Evolutionary conservation across 1,284 basidiomycete species (phyloP).

Genomic region (Puccinia novopanici): DNA sequence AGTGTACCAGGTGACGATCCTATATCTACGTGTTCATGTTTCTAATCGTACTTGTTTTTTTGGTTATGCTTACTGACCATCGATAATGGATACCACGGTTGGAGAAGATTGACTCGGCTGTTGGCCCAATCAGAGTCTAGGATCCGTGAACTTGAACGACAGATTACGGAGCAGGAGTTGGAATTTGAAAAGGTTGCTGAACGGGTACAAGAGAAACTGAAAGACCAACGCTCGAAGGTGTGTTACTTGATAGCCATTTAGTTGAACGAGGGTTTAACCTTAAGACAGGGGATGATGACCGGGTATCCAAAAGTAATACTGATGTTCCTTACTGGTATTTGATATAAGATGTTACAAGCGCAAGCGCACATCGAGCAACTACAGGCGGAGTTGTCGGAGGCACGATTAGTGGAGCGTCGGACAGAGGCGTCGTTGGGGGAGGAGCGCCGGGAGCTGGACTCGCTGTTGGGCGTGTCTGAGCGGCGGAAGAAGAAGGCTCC

Average conservation of each 20-base stretch:
- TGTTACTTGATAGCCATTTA: neutral
- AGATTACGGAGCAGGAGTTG: constrained; percentile 37
- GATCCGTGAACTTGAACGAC: constrained; percentile 25
- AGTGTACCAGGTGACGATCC: constrained; percentile 32
- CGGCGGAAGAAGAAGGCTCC: constrained; percentile 5
- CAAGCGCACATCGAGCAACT: constrained; percentile 27
- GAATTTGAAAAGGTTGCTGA: constrained; percentile 49
- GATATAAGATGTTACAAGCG: constrained; percentile 27
- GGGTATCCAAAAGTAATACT: neutral
- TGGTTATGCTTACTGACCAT: neutral
- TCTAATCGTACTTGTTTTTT: neutral
- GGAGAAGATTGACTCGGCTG: constrained; percentile 31
- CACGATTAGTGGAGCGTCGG: neutral
- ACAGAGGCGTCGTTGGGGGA: too few relatives aligned
- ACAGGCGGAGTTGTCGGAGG: constrained; percentile 22
- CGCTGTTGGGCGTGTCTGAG: constrained; percentile 1
- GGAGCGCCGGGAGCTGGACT: neutral
- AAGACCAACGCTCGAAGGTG: constrained; percentile 42
- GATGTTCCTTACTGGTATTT: neutral
- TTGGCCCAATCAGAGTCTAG: constrained; percentile 30
- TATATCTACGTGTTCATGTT: neutral
- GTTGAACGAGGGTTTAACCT: too few relatives aligned
- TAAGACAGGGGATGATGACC: neutral
- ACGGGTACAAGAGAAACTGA: constrained; percentile 42
- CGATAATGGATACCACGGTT: neutral